Conservation (phyloP, 2,329 filamentous ascomycete genomes). For the Arachnomyces sp. region DNA sequence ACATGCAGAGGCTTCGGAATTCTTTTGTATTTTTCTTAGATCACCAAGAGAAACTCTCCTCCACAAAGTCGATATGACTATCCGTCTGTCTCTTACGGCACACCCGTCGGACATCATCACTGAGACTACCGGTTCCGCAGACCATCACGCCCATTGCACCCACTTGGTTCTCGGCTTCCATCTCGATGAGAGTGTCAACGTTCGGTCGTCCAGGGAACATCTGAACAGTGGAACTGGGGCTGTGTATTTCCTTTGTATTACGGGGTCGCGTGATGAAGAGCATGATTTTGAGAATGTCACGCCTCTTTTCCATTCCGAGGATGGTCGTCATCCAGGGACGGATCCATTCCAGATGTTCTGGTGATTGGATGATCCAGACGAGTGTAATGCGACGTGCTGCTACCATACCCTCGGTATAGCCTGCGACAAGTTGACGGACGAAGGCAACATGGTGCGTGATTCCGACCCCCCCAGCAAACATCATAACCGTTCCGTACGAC, state of each 20-base stretch:
- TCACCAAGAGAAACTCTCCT: slow-evolving; percentile 61
- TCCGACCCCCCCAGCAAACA: slow-evolving; percentile 87
- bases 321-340: slow-evolving; percentile 76
- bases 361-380: slow-evolving; percentile 87
- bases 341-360: slow-evolving; percentile 87
- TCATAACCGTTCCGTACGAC: slow-evolving; percentile 84
- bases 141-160: slow-evolving; percentile 85
- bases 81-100: slow-evolving; percentile 56
- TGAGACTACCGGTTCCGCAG: slow-evolving; percentile 66
- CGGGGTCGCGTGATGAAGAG: slow-evolving; percentile 86
- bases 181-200: slow-evolving; percentile 66
- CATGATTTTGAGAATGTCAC: slow-evolving; percentile 76
- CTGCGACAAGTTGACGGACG: slow-evolving; percentile 66
- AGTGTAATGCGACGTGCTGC: slow-evolving; percentile 76
- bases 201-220: slow-evolving; percentile 90
- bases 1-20: too few relatives aligned
- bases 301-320: slow-evolving; percentile 68
- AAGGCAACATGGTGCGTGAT: slow-evolving; percentile 95
- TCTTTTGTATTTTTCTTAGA: slow-evolving; percentile 21
- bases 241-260: slow-evolving; percentile 72
- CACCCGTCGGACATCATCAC: slow-evolving; percentile 66
- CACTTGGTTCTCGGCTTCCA: slow-evolving; percentile 72
- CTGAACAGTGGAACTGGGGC: slow-evolving; percentile 70
- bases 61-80: slow-evolving; percentile 64
- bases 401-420: slow-evolving; percentile 61